These are phyloP conservation scores for Ochromonadaceae sp. DNA, from an alignment of 352 stramenopile genomes.

Conservation along the genomic window DNA sequence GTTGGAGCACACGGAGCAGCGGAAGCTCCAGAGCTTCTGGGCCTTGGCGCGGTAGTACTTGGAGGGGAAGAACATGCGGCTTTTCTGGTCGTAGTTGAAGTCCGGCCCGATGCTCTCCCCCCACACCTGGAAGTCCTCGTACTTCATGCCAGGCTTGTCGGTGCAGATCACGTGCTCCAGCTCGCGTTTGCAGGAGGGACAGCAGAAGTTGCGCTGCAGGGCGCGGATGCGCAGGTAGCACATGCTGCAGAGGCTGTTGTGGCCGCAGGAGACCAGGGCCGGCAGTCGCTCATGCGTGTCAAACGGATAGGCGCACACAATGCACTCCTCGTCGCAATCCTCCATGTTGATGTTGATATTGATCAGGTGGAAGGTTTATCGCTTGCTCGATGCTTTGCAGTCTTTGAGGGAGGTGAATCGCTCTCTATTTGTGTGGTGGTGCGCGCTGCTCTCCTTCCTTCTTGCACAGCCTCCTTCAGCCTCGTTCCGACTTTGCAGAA, in stretches of 20 bases:
- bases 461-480: too few relatives aligned
- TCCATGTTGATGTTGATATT: too few relatives aligned
- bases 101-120: neutral
- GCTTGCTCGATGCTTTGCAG: too few relatives aligned
- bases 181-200: conserved; percentile 18
- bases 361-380: too few relatives aligned
- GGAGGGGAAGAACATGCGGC: conserved; percentile 18
- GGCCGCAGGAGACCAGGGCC: neutral
- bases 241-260: conserved; percentile 15
- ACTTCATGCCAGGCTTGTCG: neutral
- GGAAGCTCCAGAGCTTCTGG: neutral
- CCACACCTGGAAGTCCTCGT: conserved; percentile 8
- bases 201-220: conserved; percentile 12
- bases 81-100: conserved; percentile 10
- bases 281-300: conserved; percentile 2
- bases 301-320: conserved; percentile 16
- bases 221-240: conserved; percentile 18
- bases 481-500: too few relatives aligned
- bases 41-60: conserved; percentile 12
- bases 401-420: too few relatives aligned
- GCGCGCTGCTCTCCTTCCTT: too few relatives aligned
- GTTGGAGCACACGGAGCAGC: neutral
- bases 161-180: conserved; percentile 20
- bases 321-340: conserved; percentile 12
- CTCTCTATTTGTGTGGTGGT: too few relatives aligned